phyloP scores from a whole-genome alignment of 1,139 yeast genomes.

The Debaryomycetaceae sp. region DNA sequence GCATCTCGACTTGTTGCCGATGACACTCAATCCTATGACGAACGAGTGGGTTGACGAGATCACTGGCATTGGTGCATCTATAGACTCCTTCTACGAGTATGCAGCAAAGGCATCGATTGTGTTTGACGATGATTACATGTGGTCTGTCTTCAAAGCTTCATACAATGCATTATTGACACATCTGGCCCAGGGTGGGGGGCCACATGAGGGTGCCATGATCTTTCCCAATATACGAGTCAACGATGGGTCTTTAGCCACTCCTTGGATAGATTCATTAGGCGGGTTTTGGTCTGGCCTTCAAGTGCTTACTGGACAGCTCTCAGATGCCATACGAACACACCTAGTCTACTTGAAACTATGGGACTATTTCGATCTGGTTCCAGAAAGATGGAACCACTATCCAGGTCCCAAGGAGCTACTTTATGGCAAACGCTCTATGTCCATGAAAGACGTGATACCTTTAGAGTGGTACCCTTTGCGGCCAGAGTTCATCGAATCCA shows the following conservation, averaged over 20 bases:
- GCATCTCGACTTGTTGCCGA: constrained; percentile 63
- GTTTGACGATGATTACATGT: constrained; percentile 62
- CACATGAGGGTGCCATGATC: constrained; percentile 49
- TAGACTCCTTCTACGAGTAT: constrained; percentile 92
- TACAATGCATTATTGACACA: constrained; percentile 55
- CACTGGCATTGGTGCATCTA: constrained; percentile 87
- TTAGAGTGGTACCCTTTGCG: constrained; percentile 91
- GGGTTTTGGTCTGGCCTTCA: constrained; percentile 89
- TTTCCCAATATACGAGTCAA: constrained; percentile 57
- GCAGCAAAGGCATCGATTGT: constrained; percentile 74
- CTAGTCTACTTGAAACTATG: constrained; percentile 70
- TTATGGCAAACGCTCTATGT: constrained; percentile 2
- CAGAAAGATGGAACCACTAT: constrained; percentile 76
- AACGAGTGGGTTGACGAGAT: constrained; percentile 57
- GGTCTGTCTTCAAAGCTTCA: constrained; percentile 56
- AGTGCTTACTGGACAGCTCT: constrained; percentile 72
- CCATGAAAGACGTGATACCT: constrained; percentile 22
- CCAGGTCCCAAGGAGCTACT: constrained; percentile 4
- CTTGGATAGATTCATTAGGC: constrained; percentile 82
- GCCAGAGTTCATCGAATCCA: constrained; percentile 89
- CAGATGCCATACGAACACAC: constrained; percentile 63
- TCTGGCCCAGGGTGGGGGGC: constrained; percentile 35
- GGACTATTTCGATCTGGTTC: constrained; percentile 76
- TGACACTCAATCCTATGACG: constrained; percentile 65
- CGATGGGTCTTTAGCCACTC: constrained; percentile 48